A percentile compares a stretch with the other conserved stretches of the same genome.
phyloP scores from a whole-genome alignment of 441 rosid genomes.

The Gossypium aridum region DNA sequence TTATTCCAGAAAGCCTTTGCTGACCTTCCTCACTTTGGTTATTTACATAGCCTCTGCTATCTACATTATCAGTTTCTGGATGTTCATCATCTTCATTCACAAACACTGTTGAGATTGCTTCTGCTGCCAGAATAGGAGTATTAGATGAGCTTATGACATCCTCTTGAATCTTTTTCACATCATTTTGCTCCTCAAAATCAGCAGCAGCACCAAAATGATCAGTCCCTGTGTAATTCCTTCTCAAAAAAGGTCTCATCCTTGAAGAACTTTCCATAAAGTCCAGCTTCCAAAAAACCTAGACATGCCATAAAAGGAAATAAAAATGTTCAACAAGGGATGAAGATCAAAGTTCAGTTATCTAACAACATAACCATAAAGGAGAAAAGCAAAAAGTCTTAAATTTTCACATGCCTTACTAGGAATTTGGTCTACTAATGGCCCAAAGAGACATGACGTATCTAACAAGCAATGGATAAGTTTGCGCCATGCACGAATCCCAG shows the following conservation, averaged over 20 bases:
- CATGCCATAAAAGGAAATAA: slow-evolving; percentile 16
- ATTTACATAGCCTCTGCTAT: slow-evolving; percentile 35
- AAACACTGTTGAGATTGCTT: slow-evolving; percentile 74
- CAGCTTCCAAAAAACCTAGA: slow-evolving; percentile 94
- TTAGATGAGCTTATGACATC: slow-evolving; percentile 48
- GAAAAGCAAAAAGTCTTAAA: slow-evolving; percentile 10
- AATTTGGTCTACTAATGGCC: slow-evolving; percentile 59
- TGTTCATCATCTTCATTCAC: slow-evolving; percentile 85
- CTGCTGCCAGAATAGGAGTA: slow-evolving; percentile 79
- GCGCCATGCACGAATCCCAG: slow-evolving; percentile 89
- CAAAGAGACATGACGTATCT: slow-evolving; percentile 85
- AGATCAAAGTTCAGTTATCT: slow-evolving; percentile 1
- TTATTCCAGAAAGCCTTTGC: slow-evolving; percentile 36
- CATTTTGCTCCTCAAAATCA: slow-evolving; percentile 62
- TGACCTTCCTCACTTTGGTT: slow-evolving; percentile 43
- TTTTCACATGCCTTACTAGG: slow-evolving; percentile 63
- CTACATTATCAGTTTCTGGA: slow-evolving; percentile 53
- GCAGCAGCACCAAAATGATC: slow-evolving; percentile 98
- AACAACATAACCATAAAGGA: slow-evolving; percentile 5
- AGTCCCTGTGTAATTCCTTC: slow-evolving; percentile 76
- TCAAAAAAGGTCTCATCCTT: slow-evolving; percentile 88
- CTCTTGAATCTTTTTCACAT: slow-evolving; percentile 34
- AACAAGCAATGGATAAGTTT: slow-evolving; percentile 81
- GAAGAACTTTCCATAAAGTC: slow-evolving; percentile 95
- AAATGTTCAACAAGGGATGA: slow-evolving; percentile 5